phyloP scores from a whole-genome alignment of 331 rosid species.

The Pyrus hybrid region DNA sequence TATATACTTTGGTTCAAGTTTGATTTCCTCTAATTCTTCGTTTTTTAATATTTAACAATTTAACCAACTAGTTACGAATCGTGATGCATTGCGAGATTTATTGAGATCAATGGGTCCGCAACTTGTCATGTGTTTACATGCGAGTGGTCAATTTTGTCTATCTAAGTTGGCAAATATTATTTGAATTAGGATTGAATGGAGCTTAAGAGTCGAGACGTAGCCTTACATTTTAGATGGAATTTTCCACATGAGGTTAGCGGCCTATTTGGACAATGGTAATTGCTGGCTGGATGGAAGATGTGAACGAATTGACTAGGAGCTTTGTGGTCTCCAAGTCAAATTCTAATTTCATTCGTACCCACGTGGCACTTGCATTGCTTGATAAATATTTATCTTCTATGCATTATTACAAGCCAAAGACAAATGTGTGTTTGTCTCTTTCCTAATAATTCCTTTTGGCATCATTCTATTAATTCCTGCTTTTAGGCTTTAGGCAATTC shows the following conservation, averaged over 20 bases:
- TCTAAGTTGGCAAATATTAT: neutral
- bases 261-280: neutral
- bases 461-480: no score
- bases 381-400: neutral
- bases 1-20: no score
- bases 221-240: neutral
- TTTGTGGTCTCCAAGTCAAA: neutral
- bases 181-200: neutral
- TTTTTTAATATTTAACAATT: no score
- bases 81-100: no score
- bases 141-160: neutral
- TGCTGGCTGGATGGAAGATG: neutral
- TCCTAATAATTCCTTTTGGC: neutral
- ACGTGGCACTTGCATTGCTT: neutral
- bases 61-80: no score
- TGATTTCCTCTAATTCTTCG: no score
- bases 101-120: neutral
- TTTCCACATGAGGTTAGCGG: neutral
- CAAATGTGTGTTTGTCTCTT: neutral
- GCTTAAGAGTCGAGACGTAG: neutral
- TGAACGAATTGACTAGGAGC: neutral
- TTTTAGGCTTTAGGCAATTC: neutral
- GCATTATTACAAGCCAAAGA: neutral
- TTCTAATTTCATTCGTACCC: neutral
- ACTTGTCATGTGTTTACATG: no score